Evolutionary conservation across 2,329 filamentous ascomycete genomes (phyloP).

Genomic region (Hymenoscyphus salicellus): DNA sequence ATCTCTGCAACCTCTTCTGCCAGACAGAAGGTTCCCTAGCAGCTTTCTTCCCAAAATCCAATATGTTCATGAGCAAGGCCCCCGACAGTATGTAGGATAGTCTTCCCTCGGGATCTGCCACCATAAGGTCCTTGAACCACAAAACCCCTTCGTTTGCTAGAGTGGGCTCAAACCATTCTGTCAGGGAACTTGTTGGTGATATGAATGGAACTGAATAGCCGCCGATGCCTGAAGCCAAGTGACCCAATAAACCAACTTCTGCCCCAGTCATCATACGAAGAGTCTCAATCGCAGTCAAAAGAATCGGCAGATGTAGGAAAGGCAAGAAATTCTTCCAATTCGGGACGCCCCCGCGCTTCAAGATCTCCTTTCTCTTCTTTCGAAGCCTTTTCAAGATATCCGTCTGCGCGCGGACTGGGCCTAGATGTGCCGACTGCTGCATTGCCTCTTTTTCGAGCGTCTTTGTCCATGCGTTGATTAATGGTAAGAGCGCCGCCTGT

Average conservation of each 20-base stretch:
- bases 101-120: conserved; percentile 48
- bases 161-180: conserved; percentile 26
- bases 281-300: conserved; percentile 46
- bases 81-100: conserved; percentile 49
- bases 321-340: conserved; percentile 36
- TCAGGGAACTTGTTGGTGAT: not conserved
- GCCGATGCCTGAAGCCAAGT: conserved; percentile 29
- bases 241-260: conserved; percentile 40
- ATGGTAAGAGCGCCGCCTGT: conserved; percentile 43
- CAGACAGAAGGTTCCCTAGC: conserved; percentile 19
- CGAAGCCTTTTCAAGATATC: conserved; percentile 24
- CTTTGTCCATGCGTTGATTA: conserved; percentile 40
- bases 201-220: not conserved
- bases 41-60: conserved; percentile 12
- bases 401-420: conserved; percentile 20
- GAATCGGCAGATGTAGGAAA: conserved; percentile 45
- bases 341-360: conserved; percentile 37
- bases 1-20: conserved; percentile 29
- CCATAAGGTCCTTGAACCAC: conserved; percentile 58
- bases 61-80: conserved; percentile 48
- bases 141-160: conserved; percentile 55
- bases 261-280: conserved; percentile 47
- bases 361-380: conserved; percentile 34
- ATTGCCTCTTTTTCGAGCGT: conserved; percentile 31
- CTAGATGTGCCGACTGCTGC: conserved; percentile 28